A percentile compares a stretch with the other conserved stretches of the same genome.
Conservation (phyloP, 768 basidiomycete genomes). For the Galerina marginata region DNA sequence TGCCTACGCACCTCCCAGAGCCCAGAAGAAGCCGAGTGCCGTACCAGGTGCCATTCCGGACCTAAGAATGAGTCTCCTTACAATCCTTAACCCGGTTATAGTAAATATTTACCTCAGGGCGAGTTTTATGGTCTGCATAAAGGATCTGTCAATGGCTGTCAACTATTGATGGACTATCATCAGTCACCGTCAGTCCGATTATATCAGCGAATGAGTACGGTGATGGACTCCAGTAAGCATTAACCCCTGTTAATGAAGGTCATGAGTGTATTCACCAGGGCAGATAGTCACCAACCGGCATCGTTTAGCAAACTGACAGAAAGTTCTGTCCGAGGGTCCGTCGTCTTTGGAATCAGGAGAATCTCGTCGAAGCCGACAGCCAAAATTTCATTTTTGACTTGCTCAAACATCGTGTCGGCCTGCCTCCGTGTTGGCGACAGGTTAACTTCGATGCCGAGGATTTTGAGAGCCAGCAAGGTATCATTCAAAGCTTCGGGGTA, state of each 20-base stretch:
- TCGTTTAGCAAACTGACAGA: conserved; percentile 72
- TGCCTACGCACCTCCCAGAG: conserved; percentile 54
- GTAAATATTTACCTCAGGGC: conserved; percentile 53
- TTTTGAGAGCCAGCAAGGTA: conserved; percentile 61
- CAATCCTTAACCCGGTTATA: neutral
- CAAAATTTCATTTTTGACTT: conserved; percentile 73
- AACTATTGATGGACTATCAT: neutral
- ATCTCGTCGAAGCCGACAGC: conserved; percentile 75
- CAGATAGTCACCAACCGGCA: conserved; percentile 50
- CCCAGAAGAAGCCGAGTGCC: conserved; percentile 76
- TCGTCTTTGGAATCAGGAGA: conserved; percentile 62
- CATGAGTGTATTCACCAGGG: neutral
- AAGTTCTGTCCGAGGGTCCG: conserved; percentile 62
- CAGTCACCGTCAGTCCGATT: conserved; percentile 67
- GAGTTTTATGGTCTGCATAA: conserved; percentile 61
- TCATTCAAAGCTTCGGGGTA: conserved; percentile 61
- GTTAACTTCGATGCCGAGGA: conserved; percentile 67
- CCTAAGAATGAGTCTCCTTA: conserved; percentile 34
- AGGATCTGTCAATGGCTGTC: neutral
- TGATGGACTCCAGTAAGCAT: conserved; percentile 73
- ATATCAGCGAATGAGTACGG: conserved; percentile 61
- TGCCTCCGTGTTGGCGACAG: conserved; percentile 55
- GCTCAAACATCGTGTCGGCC: conserved; percentile 69
- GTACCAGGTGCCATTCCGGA: conserved; percentile 74
- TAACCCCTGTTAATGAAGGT: conserved; percentile 48